Evolutionary conservation across 495 filamentous ascomycete genomes (phyloP).

Genomic region (Aspergillus cavernicola): DNA sequence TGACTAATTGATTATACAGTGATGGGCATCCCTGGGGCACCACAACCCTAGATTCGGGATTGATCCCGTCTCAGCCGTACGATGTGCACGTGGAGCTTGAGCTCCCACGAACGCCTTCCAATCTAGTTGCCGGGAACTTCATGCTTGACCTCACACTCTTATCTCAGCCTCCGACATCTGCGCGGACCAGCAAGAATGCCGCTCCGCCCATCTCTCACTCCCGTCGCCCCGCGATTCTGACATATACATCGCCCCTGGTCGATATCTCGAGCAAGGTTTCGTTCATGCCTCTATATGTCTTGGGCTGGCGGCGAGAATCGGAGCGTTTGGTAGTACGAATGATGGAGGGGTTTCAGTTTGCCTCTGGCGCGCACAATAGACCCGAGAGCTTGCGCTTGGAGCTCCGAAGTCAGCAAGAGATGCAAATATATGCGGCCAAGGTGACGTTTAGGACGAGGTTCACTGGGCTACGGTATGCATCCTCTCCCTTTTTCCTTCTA

Average conservation of each 20-base stretch:
- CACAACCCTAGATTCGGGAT: conserved; percentile 33
- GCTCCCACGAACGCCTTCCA: conserved; percentile 58
- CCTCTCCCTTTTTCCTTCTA: not conserved
- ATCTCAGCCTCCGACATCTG: conserved; percentile 30
- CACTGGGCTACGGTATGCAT: conserved; percentile 58
- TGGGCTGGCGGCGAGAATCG: conserved; percentile 53
- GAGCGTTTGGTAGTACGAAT: conserved; percentile 62
- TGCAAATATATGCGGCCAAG: conserved; percentile 70
- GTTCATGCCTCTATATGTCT: conserved; percentile 55
- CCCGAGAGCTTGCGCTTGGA: conserved; percentile 60
- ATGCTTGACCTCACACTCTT: conserved; percentile 80
- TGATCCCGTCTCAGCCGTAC: conserved; percentile 51
- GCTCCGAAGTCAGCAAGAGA: conserved; percentile 57
- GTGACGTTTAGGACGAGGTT: conserved; percentile 70
- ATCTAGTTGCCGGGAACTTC: conserved; percentile 73
- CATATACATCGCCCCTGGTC: conserved; percentile 60
- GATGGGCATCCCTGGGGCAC: conserved; percentile 44
- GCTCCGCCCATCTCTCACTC: conserved; percentile 37
- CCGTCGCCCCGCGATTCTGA: conserved; percentile 61
- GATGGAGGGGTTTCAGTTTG: conserved; percentile 67
- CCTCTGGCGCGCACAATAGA: conserved; percentile 49
- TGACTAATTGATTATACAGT: conserved; percentile 19
- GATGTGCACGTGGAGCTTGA: conserved; percentile 70
- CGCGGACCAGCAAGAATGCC: conserved; percentile 22
- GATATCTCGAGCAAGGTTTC: conserved; percentile 46